phyloP scores from a whole-genome alignment of 129 eudicot genomes.

The Chrysanthemum makinoi region DNA sequence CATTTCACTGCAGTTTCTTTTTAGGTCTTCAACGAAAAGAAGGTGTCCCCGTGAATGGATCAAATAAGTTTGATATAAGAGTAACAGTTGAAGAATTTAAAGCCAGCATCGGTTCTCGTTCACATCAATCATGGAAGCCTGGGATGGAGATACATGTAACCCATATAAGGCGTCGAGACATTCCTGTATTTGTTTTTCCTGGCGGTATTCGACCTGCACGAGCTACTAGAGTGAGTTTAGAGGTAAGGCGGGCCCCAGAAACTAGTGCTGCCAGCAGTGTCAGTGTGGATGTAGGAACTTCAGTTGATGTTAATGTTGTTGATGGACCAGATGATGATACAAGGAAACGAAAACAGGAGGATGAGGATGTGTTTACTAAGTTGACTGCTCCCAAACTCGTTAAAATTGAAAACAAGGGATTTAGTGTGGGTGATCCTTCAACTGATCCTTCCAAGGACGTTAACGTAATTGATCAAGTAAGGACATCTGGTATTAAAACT shows the following conservation, averaged over 20 bases:
- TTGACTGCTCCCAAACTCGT: slow-evolving; percentile 22
- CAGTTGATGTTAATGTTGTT: slow-evolving; percentile 4
- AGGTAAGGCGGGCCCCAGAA: slow-evolving; percentile 44
- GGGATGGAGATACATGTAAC: slow-evolving; percentile 75
- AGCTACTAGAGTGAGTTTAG: slow-evolving; percentile 44
- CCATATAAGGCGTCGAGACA: slow-evolving; percentile 58
- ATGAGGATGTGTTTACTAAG: slow-evolving; percentile 29
- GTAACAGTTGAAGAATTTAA: slow-evolving; percentile 87
- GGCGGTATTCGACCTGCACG: slow-evolving; percentile 79
- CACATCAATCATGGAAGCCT: slow-evolving; percentile 61
- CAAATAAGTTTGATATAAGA: slow-evolving; percentile 79
- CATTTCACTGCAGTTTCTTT: slow-evolving; percentile 67
- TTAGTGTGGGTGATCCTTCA: slow-evolving; percentile 22
- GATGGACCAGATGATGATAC: slow-evolving; percentile 23
- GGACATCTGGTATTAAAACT: slow-evolving; percentile 13
- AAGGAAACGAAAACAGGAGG: slow-evolving; percentile 48
- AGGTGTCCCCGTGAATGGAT: slow-evolving; percentile 57
- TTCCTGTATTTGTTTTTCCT: slow-evolving; percentile 86
- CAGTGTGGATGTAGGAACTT: slow-evolving; percentile 23
- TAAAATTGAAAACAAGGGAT: slow-evolving; percentile 11
- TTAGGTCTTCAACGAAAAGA: slow-evolving; percentile 85
- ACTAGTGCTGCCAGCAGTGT: slow-evolving; percentile 28
- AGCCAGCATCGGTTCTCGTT: slow-evolving; percentile 41
- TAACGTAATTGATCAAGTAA: slow-evolving; percentile 23
- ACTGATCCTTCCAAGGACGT: slow-evolving; percentile 7